Base-by-base conservation (phyloP, 169 alveolate species). In the Theileria parva region DNA sequence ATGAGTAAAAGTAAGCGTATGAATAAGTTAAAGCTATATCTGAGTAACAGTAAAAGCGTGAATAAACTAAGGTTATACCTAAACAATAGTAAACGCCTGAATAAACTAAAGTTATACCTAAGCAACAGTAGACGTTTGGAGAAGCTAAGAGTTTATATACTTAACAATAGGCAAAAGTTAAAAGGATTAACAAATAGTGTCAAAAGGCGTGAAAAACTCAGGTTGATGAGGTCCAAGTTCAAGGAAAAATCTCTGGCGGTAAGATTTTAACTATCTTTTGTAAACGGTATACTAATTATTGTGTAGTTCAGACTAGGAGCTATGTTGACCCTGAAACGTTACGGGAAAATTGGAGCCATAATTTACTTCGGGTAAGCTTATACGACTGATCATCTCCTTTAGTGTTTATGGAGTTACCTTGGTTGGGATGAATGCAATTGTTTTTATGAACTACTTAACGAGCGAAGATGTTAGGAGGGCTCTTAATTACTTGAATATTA, bases 281-380 rank as follows among this genome's bases (percentile, higher is more conserved):
- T 60, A 60, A 67, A 0, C 48, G 8, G 1, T 1, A 13, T 37
- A 67, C 19, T 27, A 37, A 27, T 11, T 57, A 55, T 4, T 28
- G 34, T 27, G 50, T 66, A 85, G 91, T 68, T 78, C 63, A 70
- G 73, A 27, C 6, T 78, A n/a, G 6, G 19, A 17, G 88, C 91
- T 37, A 23, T 73, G 60, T 74, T 85, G 51, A 71, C 91, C 66
- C 50, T 85, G 60, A 77, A 78, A 67, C 77, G 76, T 59, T 85
- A 85, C 80, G 91, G 91, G 39, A 85, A 85, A 57, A 74, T 85
- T 17, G 91, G 91, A 32, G 91, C 79, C 0, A 69, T 64, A 0
- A 85, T 78, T 0, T 85, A 85, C 66, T 57, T 85, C 48, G 80
- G 84, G 89, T 83, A 76, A 34, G 89, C n/a, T 19, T 25, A n/a